Conservation (phyloP, 768 basidiomycete genomes). For the Russula emetica region DNA sequence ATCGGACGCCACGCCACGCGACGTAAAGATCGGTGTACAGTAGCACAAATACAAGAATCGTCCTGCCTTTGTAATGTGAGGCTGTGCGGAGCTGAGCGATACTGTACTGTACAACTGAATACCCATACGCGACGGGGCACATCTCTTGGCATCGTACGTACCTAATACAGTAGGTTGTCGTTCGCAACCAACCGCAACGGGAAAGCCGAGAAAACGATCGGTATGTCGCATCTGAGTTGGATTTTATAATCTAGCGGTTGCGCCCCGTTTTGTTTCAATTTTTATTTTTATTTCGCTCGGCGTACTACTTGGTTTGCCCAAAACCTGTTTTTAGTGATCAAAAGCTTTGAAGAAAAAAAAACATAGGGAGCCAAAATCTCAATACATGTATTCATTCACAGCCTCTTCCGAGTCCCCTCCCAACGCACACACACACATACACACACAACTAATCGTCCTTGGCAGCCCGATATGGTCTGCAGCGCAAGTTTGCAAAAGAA, state of each 20-base stretch:
- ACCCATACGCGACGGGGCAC: not conserved
- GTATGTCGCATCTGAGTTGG: not conserved
- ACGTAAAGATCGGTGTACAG: not conserved
- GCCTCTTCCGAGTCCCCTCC: not conserved
- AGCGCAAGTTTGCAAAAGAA: not conserved
- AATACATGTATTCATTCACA: not conserved
- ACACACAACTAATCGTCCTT: too few species aligned
- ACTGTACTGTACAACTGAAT: not conserved
- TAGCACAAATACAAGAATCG: not conserved
- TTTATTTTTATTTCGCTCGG: too few species aligned
- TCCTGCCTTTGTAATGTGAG: conserved; percentile 2
- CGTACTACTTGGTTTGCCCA: too few species aligned
- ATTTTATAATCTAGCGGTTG: too few species aligned
- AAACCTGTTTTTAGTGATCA: not conserved
- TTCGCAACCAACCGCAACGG: not conserved
- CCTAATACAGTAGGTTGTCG: not conserved
- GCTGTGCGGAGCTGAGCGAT: conserved; percentile 3
- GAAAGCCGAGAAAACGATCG: not conserved
- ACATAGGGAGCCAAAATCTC: not conserved
- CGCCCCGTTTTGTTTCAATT: too few species aligned
- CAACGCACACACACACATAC: too few species aligned
- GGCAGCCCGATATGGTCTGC: not conserved
- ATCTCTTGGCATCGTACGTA: not conserved
- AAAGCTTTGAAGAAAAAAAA: too few species aligned
- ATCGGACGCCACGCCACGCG: conserved; percentile 4